phyloP scores from a whole-genome alignment of 2,329 filamentous ascomycete genomes.

The Knoxdaviesia capensis region DNA sequence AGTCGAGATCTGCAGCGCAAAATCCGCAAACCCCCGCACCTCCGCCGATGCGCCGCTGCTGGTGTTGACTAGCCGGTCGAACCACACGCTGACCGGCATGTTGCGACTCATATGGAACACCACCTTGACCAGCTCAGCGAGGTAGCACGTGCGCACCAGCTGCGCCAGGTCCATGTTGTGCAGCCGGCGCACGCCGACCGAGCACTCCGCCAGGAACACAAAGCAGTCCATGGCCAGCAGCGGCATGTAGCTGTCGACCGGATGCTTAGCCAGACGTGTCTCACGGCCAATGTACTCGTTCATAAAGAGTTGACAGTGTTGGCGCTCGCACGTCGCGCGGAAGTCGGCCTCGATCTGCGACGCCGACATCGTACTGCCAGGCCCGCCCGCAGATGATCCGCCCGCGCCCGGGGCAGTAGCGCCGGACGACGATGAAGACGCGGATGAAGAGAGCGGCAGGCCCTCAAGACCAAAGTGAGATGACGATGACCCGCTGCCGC shows the following conservation, averaged over 20 bases:
- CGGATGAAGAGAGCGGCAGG: no score
- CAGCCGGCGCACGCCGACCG: slow-evolving; percentile 47
- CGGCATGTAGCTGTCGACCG: slow-evolving; percentile 28
- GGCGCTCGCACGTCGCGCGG: slow-evolving; percentile 43
- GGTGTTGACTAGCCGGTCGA: slow-evolving; percentile 21
- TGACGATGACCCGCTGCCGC: no score
- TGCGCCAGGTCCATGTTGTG: slow-evolving; percentile 58
- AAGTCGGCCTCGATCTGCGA: slow-evolving; percentile 41
- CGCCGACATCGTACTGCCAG: no score
- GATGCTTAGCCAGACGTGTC: slow-evolving; percentile 6
- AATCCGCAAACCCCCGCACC: slow-evolving; percentile 33
- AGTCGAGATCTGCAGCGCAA: slow-evolving; percentile 27
- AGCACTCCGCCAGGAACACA: slow-evolving; percentile 61
- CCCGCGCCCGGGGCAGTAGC: no score
- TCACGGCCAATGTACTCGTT: slow-evolving; percentile 24
- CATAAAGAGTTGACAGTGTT: slow-evolving; percentile 59
- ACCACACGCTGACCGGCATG: slow-evolving; percentile 27
- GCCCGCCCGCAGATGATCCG: no score
- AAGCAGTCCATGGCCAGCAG: slow-evolving; percentile 54
- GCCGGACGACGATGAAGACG: no score
- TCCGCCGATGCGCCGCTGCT: slow-evolving; percentile 20
- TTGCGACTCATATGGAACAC: slow-evolving; percentile 38
- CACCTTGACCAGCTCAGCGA: slow-evolving; percentile 78
- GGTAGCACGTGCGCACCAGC: slow-evolving; percentile 67
- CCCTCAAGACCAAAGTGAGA: no score